Evolutionary conservation across 768 basidiomycete genomes (phyloP).

Genomic region (Rhodotorula sphaerocarpa): DNA sequence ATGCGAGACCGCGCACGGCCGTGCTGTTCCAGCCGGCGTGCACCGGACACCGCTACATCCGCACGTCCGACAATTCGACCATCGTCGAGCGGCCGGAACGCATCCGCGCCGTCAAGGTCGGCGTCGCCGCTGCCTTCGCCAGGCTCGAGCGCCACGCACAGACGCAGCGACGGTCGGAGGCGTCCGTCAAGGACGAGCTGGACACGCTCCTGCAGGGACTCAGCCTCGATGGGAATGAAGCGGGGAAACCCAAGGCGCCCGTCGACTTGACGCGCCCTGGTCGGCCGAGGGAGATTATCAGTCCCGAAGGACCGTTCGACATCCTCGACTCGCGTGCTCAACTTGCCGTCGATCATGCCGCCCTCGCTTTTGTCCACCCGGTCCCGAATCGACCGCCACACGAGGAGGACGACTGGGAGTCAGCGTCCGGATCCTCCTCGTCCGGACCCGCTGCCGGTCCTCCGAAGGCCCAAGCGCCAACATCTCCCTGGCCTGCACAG

Average conservation of each 20-base stretch:
- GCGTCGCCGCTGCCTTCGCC: slow-evolving; percentile 69
- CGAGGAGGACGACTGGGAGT: slow-evolving; percentile 1
- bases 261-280: not conserved
- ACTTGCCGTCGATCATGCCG: slow-evolving; percentile 19
- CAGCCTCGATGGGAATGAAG: not conserved
- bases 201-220: slow-evolving; percentile 6
- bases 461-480: too few relatives aligned
- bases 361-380: slow-evolving; percentile 34
- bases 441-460: slow-evolving; percentile 28
- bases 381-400: slow-evolving; percentile 12
- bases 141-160: slow-evolving; percentile 52
- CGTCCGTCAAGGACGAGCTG: slow-evolving; percentile 3
- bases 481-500: slow-evolving; percentile 38
- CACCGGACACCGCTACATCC: slow-evolving; percentile 49
- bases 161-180: too few relatives aligned
- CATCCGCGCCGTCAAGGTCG: slow-evolving; percentile 70
- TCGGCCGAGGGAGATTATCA: not conserved
- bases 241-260: too few relatives aligned
- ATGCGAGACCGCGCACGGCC: not conserved
- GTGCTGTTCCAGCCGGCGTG: slow-evolving; percentile 31
- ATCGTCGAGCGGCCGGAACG: slow-evolving; percentile 90
- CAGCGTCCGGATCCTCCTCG: not conserved
- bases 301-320: slow-evolving; percentile 31
- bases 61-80: slow-evolving; percentile 59
- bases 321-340: slow-evolving; percentile 22